Conservation (phyloP, 2,329 filamentous ascomycete species). For the Aspergillus puulaauensis region DNA sequence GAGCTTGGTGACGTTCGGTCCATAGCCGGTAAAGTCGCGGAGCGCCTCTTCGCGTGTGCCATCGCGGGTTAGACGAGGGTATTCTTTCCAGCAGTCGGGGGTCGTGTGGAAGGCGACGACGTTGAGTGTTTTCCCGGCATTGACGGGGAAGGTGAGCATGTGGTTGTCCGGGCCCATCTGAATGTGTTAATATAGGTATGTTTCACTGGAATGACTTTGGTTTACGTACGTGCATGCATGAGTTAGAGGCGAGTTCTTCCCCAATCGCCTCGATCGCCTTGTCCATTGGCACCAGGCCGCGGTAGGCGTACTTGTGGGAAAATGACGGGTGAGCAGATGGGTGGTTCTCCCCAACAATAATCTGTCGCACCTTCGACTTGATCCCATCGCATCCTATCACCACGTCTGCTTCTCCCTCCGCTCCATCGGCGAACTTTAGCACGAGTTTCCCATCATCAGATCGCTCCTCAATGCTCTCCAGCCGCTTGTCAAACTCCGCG, state of each 20-base stretch:
- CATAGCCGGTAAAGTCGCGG: constrained; percentile 22
- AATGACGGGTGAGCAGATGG: constrained; percentile 48
- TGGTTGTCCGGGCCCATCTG: constrained; percentile 45
- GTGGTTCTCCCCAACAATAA: constrained; percentile 44
- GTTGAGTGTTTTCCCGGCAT: constrained; percentile 50
- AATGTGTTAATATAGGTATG: not conserved
- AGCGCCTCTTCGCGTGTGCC: constrained; percentile 23
- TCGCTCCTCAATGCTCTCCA: constrained; percentile 19
- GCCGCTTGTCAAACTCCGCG: constrained; percentile 28
- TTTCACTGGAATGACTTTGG: not conserved
- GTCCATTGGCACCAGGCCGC: constrained; percentile 19
- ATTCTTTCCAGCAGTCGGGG: constrained; percentile 23
- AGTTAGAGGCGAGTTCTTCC: constrained; percentile 40
- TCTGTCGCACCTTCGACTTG: constrained; percentile 47
- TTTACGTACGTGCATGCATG: constrained; percentile 31
- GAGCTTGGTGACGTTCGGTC: constrained; percentile 22
- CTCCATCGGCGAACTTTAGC: constrained; percentile 47
- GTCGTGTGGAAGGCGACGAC: constrained; percentile 42
- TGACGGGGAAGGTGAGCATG: constrained; percentile 51
- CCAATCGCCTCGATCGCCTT: constrained; percentile 48
- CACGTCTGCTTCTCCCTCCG: constrained; percentile 40
- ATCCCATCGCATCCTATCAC: constrained; percentile 52
- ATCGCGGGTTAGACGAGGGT: constrained; percentile 20
- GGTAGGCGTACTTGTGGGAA: constrained; percentile 50
- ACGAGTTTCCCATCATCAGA: constrained; percentile 26